Percentiles rank a stretch among this genome's conserved stretches.
Evolutionary conservation across 2,329 filamentous ascomycete species (phyloP).

Genomic region (Dryadomyces quercivorus): DNA sequence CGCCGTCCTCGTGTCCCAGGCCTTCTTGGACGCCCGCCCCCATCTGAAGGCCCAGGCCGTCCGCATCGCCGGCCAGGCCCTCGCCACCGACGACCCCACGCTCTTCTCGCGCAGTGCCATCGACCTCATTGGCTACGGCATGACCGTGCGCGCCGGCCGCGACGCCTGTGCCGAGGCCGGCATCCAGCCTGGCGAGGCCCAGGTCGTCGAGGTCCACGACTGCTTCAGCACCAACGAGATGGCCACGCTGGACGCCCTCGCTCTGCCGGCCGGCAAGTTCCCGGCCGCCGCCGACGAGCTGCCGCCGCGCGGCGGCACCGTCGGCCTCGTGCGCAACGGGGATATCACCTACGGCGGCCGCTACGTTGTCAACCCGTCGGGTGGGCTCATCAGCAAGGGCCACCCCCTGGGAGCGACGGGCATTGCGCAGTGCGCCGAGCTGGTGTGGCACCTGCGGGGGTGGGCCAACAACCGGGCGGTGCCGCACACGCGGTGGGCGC

Average conservation of each 20-base stretch:
- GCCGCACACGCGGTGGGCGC: constrained; percentile 53
- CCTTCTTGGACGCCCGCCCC: constrained; percentile 74
- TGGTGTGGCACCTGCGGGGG: constrained; percentile 89
- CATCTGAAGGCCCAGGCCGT: constrained; percentile 75
- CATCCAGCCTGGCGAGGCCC: constrained; percentile 55
- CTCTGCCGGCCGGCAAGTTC: constrained; percentile 51
- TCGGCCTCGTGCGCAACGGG: constrained; percentile 75
- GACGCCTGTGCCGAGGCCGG: constrained; percentile 64
- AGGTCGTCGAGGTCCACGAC: constrained; percentile 88
- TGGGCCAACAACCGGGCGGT: constrained; percentile 87
- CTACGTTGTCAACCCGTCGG: constrained; percentile 83
- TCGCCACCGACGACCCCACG: constrained; percentile 71
- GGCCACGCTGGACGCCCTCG: constrained; percentile 77
- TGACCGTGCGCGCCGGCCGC: constrained; percentile 60
- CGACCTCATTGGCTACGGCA: constrained; percentile 80
- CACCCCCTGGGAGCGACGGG: constrained; percentile 90
- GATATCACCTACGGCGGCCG: constrained; percentile 85
- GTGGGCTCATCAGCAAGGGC: constrained; percentile 90
- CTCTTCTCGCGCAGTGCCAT: constrained; percentile 74
- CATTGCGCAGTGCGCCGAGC: constrained; percentile 88
- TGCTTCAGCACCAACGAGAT: constrained; percentile 96
- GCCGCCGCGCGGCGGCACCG: constrained; percentile 66
- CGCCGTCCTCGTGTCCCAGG: constrained; percentile 76
- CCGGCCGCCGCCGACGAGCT: constrained; percentile 51
- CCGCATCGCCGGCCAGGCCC: constrained; percentile 73